Percentiles rank a stretch among this genome's conserved stretches.
Conservation (phyloP, 495 filamentous ascomycete genomes). For the Neurospora pannonica region DNA sequence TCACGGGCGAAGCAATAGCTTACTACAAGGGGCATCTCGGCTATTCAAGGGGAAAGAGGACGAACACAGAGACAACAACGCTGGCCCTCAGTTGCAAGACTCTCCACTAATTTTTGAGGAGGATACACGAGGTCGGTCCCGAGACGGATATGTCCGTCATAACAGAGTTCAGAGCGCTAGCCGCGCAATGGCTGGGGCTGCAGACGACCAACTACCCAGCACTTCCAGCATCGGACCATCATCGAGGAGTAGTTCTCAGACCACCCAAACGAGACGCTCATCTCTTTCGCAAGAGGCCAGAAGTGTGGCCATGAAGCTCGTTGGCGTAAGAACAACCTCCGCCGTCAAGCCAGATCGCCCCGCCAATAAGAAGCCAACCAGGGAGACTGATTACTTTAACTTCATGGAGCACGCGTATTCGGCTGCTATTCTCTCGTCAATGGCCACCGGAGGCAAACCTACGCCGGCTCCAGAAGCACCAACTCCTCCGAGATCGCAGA, state of each 20-base stretch:
- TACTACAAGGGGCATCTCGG: conserved; percentile 14
- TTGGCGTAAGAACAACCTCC: conserved; percentile 8
- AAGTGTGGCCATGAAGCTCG: conserved; percentile 20
- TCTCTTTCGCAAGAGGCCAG: conserved; percentile 22
- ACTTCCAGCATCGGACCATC: conserved; percentile 8
- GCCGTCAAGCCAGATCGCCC: conserved; percentile 3
- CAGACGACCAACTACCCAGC: conserved; percentile 15
- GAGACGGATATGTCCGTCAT: conserved; percentile 14
- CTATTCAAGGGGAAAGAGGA: conserved; percentile 11
- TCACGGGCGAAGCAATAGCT: conserved; percentile 13
- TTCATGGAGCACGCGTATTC: conserved; percentile 13
- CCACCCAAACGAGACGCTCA: conserved; percentile 12
- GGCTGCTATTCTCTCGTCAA: background rate
- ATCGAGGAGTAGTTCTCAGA: conserved; percentile 12
- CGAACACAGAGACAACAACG: conserved; percentile 1
- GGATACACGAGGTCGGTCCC: background rate
- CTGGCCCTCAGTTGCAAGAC: background rate
- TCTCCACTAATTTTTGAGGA: background rate
- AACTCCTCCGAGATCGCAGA: conserved; percentile 11
- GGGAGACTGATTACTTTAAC: conserved; percentile 17
- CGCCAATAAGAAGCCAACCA: background rate
- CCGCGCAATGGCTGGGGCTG: conserved; percentile 13
- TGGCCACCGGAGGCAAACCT: background rate
- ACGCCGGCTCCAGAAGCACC: background rate
- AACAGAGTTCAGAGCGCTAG: conserved; percentile 20